These are phyloP conservation scores for Bremia lactucae DNA, from an alignment of 352 stramenopile species.

Conservation along the genomic window DNA sequence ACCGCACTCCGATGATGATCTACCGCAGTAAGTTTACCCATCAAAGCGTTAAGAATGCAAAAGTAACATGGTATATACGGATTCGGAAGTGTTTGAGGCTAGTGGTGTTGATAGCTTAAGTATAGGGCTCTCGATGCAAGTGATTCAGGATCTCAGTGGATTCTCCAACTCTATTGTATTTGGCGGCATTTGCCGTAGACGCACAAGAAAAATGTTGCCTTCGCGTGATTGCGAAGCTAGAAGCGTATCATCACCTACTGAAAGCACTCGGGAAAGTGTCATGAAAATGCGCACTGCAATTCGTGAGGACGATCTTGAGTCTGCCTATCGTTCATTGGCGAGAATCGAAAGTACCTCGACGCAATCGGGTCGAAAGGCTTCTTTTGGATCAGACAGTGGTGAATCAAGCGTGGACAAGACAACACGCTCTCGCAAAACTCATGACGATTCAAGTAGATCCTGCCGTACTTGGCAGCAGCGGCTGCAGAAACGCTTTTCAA, in stretches of 20 bases:
- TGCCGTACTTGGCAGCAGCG: conserved; percentile 25
- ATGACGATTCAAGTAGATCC: conserved; percentile 9
- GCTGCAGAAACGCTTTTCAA: conserved; percentile 22
- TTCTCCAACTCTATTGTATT: conserved; percentile 71
- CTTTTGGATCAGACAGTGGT: conserved; percentile 17
- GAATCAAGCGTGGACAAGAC: conserved; percentile 9
- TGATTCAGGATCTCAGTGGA: conserved; percentile 56
- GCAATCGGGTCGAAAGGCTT: conserved; percentile 16
- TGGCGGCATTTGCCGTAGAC: conserved; percentile 40
- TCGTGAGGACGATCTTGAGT: conserved; percentile 18
- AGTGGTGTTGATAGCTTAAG: conserved; percentile 23
- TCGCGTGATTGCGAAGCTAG: conserved; percentile 25
- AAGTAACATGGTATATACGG: conserved; percentile 4
- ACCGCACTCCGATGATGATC: conserved; percentile 60
- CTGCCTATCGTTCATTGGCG: conserved; percentile 1
- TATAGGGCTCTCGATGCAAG: conserved; percentile 37
- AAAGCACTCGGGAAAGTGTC: conserved; percentile 18
- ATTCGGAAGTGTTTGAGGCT: conserved; percentile 28
- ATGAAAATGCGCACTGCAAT: conserved; percentile 18
- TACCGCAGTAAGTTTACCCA: conserved; percentile 48
- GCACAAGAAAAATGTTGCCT: conserved; percentile 8
- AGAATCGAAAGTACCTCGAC: conserved; percentile 10
- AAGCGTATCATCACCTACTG: conserved; percentile 34
- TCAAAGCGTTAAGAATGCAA: too few relatives aligned
- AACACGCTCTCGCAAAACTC: conserved; percentile 5